Conservation (phyloP, 345 rosid species). For the Anastatica hierochuntica region DNA sequence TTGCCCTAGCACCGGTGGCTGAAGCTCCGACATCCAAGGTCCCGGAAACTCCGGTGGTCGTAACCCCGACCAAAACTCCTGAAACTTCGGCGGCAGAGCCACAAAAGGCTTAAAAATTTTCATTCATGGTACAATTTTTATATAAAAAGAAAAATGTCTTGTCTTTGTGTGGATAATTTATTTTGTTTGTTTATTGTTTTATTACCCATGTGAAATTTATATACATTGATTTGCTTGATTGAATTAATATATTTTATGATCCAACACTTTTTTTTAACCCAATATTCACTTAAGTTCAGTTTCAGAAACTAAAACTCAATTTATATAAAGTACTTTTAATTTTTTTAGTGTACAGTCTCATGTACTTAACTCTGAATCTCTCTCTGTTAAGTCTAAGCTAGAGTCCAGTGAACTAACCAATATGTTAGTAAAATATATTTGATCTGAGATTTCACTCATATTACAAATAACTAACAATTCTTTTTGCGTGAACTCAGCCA, state of each 20-base stretch:
- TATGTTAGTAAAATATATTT: too few relatives aligned
- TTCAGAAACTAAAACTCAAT: not conserved
- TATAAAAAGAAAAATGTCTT: conserved; percentile 1
- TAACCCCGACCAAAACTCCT: not conserved
- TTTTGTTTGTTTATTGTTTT: too few relatives aligned
- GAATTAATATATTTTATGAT: not conserved
- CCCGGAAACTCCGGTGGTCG: not conserved
- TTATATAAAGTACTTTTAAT: too few relatives aligned
- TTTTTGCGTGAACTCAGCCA: too few relatives aligned
- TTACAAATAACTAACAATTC: too few relatives aligned
- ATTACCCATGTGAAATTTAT: conserved; percentile 17
- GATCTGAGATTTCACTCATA: too few relatives aligned
- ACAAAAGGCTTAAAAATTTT: conserved; percentile 35
- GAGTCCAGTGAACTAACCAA: too few relatives aligned
- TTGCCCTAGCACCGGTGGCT: not conserved
- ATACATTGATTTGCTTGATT: conserved; percentile 12
- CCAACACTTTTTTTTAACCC: not conserved
- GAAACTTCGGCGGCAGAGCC: conserved; percentile 22
- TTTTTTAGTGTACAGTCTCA: too few relatives aligned
- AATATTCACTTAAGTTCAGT: not conserved
- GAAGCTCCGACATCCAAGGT: conserved; percentile 1
- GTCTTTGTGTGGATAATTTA: too few relatives aligned
- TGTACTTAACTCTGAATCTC: too few relatives aligned
- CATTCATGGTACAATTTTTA: not conserved
- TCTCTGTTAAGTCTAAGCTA: too few relatives aligned